Conservation (phyloP, 352 stramenopile species). For the Globisporangium heterothallicum region DNA sequence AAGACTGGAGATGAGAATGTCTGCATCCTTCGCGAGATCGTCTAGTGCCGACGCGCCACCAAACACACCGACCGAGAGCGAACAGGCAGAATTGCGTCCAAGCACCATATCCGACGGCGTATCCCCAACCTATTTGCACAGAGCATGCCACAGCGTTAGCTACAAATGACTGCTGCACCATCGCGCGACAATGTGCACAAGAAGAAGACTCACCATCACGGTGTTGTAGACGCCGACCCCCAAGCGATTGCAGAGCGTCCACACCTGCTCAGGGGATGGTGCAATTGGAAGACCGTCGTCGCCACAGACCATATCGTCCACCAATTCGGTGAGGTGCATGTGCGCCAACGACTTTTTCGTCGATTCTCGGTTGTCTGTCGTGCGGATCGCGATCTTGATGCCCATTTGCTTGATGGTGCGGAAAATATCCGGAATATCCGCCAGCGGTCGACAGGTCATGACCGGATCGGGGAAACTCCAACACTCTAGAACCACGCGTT, state of each 20-base stretch:
- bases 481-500: constrained; percentile 16
- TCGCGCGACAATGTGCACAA: not conserved
- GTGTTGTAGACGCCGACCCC: constrained; percentile 30
- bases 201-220: constrained; percentile 25
- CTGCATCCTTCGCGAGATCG: constrained; percentile 35
- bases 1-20: constrained; percentile 41
- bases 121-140: constrained; percentile 28
- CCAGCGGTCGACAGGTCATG: constrained; percentile 19
- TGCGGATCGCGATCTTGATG: constrained; percentile 48
- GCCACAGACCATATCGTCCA: constrained; percentile 42
- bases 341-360: constrained; percentile 28
- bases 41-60: constrained; percentile 32
- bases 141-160: not conserved
- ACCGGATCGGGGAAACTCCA: constrained; percentile 30
- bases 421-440: constrained; percentile 25
- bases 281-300: constrained; percentile 36
- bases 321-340: constrained; percentile 23
- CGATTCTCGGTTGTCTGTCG: constrained; percentile 32
- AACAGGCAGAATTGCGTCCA: constrained; percentile 24
- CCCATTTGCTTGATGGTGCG: constrained; percentile 28
- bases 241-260: constrained; percentile 32
- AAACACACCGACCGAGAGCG: constrained; percentile 37
- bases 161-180: not conserved
- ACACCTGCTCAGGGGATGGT: constrained; percentile 32
- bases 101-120: constrained; percentile 42